Evolutionary conservation across 352 stramenopile species (phyloP), one percentile per base, ranked within the genome.

Genomic region (Pythium dissotocum): DNA sequence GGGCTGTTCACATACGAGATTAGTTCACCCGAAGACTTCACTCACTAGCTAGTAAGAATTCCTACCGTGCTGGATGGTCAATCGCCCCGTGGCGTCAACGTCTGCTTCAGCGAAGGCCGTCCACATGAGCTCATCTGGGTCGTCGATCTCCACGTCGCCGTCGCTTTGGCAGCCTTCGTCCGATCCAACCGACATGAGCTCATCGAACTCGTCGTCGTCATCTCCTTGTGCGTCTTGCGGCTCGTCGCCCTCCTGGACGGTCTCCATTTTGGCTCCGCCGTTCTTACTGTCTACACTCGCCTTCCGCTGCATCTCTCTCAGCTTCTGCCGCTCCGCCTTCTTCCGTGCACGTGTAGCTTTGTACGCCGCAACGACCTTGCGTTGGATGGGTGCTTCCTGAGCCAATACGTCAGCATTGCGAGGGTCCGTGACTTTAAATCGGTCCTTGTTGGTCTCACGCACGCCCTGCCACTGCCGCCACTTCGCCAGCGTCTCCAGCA

Each of bases 111-210:
- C 77, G 62, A 92, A 94, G 3, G 83, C 78, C 0, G 74, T 82
- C 83, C 85, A 89, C 21, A 91, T 70, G 24, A 93, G 71, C 58
- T 87, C 75, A 56, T 86, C 80, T 0, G 76, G 79, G 33, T 92
- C 80, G 62, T 94, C 86, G 9, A 88, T 72, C 7, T 88, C 77
- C 12, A 70, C 53, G 14, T 73, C 80, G 3, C 80, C 55, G 16
- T 80, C 79, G 60, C 70, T 71, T 18, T 70, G 61, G 26, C 71
- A 70, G 18, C 77, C 76, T 51, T 80, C 77, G 54, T 85, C 82
- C 30, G 73, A 82, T 35, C 72, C 67, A 21, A 89, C 85, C 12
- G 76, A 89, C 28, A 72, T 62, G 46, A 78, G 75, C 24, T 82
- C 69, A 4, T 76, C 79, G 28, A 88, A 77, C 5, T 87, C 81